Evolutionary conservation across 2,329 filamentous ascomycete species (phyloP).

Genomic region (Proliferodiscus dingleyae): DNA sequence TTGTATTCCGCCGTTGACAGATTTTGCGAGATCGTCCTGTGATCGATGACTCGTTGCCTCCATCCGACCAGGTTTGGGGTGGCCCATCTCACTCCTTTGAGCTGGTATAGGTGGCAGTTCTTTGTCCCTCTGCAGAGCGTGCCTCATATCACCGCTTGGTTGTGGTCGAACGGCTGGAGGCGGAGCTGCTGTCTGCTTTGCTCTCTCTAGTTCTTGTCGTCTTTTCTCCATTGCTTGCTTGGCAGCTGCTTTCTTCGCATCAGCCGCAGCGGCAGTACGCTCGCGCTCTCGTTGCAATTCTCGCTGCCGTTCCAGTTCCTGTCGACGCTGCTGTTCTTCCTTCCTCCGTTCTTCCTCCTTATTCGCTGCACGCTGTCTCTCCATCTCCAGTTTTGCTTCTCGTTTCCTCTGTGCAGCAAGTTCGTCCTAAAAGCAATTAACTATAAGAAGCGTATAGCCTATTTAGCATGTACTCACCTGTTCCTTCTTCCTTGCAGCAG

Average conservation of each 20-base stretch:
- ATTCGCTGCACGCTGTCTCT: conserved; percentile 65
- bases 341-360: conserved; percentile 62
- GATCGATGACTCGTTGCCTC: conserved; percentile 46
- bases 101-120: conserved; percentile 26
- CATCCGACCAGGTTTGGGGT: conserved; percentile 46
- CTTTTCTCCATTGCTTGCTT: conserved; percentile 51
- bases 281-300: conserved; percentile 39
- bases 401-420: conserved; percentile 72
- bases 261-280: conserved; percentile 39
- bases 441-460: neutral
- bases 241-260: conserved; percentile 62
- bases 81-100: conserved; percentile 23
- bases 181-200: conserved; percentile 59
- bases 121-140: conserved; percentile 23
- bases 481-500: conserved; percentile 77
- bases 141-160: conserved; percentile 34
- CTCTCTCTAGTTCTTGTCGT: conserved; percentile 51
- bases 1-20: conserved; percentile 54
- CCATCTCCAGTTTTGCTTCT: conserved; percentile 75
- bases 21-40: conserved; percentile 56
- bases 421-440: conserved; percentile 53
- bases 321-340: conserved; percentile 54
- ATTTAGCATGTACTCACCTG: conserved; percentile 39
- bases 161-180: conserved; percentile 55
- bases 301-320: conserved; percentile 50